Evolutionary conservation across 176 grass and related monocot species (phyloP).

Genomic region (Eragrostis curvula): DNA sequence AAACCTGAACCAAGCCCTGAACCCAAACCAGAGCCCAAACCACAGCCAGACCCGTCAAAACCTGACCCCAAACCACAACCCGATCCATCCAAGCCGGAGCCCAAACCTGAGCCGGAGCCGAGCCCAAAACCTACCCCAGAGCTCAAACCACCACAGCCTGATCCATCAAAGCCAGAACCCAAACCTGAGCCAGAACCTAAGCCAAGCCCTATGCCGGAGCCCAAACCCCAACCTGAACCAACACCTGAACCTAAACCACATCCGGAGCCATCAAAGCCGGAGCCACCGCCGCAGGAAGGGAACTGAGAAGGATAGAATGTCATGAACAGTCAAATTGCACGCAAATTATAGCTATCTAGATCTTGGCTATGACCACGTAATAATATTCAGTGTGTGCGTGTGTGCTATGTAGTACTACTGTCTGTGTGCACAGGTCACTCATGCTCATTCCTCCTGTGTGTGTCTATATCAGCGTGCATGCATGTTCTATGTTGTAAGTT

Average conservation of each 20-base stretch:
- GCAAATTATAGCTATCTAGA: background rate
- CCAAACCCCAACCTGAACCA: background rate
- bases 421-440: background rate
- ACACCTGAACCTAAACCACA: background rate
- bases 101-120: background rate
- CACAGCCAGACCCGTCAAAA: background rate
- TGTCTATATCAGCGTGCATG: background rate
- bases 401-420: background rate
- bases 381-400: background rate
- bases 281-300: background rate
- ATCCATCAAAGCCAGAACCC: background rate
- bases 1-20: no score
- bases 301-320: background rate
- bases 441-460: background rate
- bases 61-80: background rate
- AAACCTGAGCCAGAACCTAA: background rate
- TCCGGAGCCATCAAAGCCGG: background rate
- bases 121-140: background rate
- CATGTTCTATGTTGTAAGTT: background rate
- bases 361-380: background rate
- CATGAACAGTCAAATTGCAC: background rate
- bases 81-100: background rate
- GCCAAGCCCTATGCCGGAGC: background rate
- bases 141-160: background rate
- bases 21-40: background rate